These are phyloP conservation scores for Lasiodiplodia hormozganensis DNA, from an alignment of 2,329 filamentous ascomycete genomes.

Conservation along the genomic window DNA sequence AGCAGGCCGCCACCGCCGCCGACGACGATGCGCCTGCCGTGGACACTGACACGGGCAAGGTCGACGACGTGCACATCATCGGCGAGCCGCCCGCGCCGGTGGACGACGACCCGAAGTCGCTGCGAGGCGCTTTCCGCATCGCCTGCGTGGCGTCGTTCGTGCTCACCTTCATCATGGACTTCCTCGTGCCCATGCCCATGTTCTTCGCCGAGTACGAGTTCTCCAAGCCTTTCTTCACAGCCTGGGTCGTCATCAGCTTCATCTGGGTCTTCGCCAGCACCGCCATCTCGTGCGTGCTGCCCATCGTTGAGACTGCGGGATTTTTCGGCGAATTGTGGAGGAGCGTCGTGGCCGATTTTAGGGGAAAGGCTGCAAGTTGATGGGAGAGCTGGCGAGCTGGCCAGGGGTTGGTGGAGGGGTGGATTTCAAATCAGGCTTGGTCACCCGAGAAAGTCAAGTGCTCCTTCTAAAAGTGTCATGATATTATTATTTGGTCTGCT, in stretches of 20 bases:
- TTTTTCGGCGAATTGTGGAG: slow-evolving; percentile 38
- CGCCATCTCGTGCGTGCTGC: slow-evolving; percentile 50
- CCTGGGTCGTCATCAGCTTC: slow-evolving; percentile 51
- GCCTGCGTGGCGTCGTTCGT: slow-evolving; percentile 47
- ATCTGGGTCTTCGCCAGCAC: slow-evolving; percentile 52
- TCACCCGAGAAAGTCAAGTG: no score
- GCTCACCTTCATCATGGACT: slow-evolving; percentile 49
- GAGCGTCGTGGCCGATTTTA: slow-evolving; percentile 32
- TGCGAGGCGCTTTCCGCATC: slow-evolving; percentile 46
- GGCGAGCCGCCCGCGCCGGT: slow-evolving; percentile 33
- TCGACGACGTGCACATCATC: neutral
- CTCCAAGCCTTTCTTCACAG: slow-evolving; percentile 49
- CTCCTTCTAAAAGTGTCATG: no score
- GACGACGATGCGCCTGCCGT: neutral
- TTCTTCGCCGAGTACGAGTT: slow-evolving; percentile 52
- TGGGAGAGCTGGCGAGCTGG: neutral
- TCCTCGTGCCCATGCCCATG: slow-evolving; percentile 51
- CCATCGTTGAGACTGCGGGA: slow-evolving; percentile 50
- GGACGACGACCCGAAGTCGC: slow-evolving; percentile 43
- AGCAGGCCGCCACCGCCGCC: neutral
- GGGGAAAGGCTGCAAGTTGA: neutral
- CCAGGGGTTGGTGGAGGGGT: neutral
- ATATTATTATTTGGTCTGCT: no score
- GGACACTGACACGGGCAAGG: neutral
- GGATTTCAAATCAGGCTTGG: neutral